These are phyloP conservation scores for Nicotiana obtusifolia DNA, from an alignment of 257 asterid genomes.

Conservation along the genomic window DNA sequence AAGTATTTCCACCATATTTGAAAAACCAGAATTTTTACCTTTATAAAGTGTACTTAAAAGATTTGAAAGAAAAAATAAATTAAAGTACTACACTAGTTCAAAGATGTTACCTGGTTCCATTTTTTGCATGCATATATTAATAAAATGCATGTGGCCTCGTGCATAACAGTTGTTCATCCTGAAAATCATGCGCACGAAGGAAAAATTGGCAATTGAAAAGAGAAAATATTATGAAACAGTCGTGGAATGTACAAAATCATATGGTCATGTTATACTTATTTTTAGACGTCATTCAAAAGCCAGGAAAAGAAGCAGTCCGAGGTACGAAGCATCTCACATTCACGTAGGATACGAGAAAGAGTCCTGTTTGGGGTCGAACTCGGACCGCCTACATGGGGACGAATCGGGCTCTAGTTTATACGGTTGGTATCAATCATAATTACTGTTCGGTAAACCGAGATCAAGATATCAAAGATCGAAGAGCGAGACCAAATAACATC, in stretches of 20 bases:
- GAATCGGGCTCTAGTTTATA: no score
- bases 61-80: not conserved
- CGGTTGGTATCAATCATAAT: no score
- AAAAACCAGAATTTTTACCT: slow-evolving; percentile 6
- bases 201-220: not conserved
- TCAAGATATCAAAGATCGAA: no score
- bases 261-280: not conserved
- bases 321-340: no score
- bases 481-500: no score
- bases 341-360: no score
- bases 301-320: not conserved
- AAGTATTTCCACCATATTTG: not conserved
- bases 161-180: not conserved
- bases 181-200: not conserved
- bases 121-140: not conserved
- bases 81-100: not conserved
- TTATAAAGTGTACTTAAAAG: not conserved
- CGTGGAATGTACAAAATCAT: not conserved
- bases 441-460: no score
- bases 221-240: not conserved
- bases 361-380: no score
- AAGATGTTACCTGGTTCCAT: not conserved
- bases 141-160: not conserved
- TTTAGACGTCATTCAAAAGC: not conserved
- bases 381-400: no score